Base-by-base conservation (phyloP, 768 basidiomycete genomes). In the Boletellus sp. region DNA sequence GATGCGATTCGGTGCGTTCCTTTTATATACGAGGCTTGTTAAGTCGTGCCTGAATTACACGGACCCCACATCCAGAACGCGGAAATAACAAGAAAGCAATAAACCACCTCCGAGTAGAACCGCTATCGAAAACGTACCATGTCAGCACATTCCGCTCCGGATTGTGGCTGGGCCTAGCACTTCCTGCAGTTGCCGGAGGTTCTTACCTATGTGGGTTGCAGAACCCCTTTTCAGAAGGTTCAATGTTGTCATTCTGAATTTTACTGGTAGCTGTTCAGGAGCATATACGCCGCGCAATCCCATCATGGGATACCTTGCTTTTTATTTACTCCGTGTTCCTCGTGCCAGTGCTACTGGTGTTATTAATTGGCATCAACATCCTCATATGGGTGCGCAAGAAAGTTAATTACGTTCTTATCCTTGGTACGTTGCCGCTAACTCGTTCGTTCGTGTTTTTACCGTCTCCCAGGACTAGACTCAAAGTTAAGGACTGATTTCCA, bases 351-450 rank as follows among this genome's bases (percentile, higher is more conserved):
- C 55, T 95, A 1, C 89, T 95, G 58, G 72, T 83, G 1, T 54
- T 91, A 26, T 71, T 95, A 1, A 80, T 99, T 47, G 89, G 90
- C 22, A 49, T 89, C 20, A 95, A 99, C 63, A 55, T 96, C 6
- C 59, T 84, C 24, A 87, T 86, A 0, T 99, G 90, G 85, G 75
- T 81, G 0, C 68, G 70, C 7, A 74, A 85, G 5, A 76, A 90
- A 35, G 93, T 99, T 54, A 97, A 97, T 62, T 95, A 94, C 59
- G 79, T 84, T 4, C 93, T 95, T 62, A 89, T 94, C 31, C 90
- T 94, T 59, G 88, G 87, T 87, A 54, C 26, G 77, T 61, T n/a
- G 7, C 24, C n/a, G 10, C 20, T 9, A 4, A 3, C n/a, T 24
- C 20, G 0, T 6, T n/a, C 11, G 12, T 28, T 40, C n/a, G 0